Conservation (phyloP, 1,284 basidiomycete genomes). For the Cryptococcus amylolentus region DNA sequence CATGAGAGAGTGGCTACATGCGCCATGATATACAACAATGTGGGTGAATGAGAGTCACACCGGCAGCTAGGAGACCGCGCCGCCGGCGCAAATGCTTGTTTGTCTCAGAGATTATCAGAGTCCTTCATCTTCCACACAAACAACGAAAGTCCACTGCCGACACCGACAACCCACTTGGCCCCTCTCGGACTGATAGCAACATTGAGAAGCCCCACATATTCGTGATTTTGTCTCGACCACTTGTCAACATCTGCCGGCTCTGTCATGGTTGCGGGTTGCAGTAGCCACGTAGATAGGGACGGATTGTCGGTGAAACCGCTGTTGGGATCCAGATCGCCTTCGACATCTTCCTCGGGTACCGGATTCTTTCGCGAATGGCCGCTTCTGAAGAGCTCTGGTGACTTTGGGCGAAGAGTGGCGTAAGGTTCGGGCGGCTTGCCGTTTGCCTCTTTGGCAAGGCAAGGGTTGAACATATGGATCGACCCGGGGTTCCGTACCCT, state of each 20-base stretch:
- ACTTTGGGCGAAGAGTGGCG: background rate
- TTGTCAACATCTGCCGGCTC: background rate
- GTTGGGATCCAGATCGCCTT: background rate
- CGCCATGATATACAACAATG: background rate
- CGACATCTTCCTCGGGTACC: background rate
- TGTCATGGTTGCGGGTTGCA: background rate
- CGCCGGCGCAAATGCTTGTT: no score
- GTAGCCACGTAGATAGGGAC: conserved; percentile 6
- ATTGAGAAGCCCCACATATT: conserved; percentile 6
- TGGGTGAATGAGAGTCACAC: no score
- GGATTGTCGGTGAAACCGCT: background rate
- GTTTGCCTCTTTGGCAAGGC: conserved; percentile 5
- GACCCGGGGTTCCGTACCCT: conserved; percentile 3
- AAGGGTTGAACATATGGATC: conserved; percentile 6
- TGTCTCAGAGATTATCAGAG: background rate
- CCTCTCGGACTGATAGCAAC: conserved; percentile 29
- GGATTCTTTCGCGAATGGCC: background rate
- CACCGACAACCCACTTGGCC: conserved; percentile 27
- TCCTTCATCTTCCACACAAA: conserved; percentile 21
- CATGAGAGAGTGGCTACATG: no score
- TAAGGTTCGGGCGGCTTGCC: conserved; percentile 4
- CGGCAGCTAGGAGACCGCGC: no score
- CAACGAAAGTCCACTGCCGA: conserved; percentile 16
- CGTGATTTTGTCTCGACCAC: background rate
- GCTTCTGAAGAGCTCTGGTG: background rate